Evolutionary conservation across 257 asterid genomes (phyloP), one percentile per base, ranked within the genome.

Genomic region (Gentiana macrophylla): DNA sequence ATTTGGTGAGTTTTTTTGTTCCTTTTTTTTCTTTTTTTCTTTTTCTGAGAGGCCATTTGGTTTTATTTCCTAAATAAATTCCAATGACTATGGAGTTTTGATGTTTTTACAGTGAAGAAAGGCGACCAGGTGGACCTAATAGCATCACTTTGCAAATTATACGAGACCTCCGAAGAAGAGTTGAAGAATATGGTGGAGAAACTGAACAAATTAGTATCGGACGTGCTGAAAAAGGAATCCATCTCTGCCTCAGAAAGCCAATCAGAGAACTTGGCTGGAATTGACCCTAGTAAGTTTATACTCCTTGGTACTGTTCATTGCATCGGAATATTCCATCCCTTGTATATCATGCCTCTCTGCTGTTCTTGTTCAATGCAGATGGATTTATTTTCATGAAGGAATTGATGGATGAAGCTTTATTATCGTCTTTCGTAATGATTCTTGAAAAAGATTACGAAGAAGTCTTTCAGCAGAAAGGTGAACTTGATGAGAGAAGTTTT

Each of bases 401-500:
- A 70, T 78, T 91, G 68, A 71, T 83, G 85, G 94, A 76, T 35
- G 94, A 74, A 63, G 70, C 94, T 61, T 80, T 79, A 55, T 49
- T 87, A 53, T 54, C 84, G 37, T 71, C 90, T 9, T 68, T 81
- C 67, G 66, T 83, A 63, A 54, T 47, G 49, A 70, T 78, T 59
- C 74, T 91, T 34, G 96, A 91, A 72, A 83, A 76, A 63, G 82
- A 87, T 69, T 85, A 87, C 57, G 81, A 77, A 55, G 79, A 71
- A 46, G 82, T 79, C 15, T 70, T 77, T 63, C 77, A 48, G 35
- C 71, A 78, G 50, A 79, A 73, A 64, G 89, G 84, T 56, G 98
- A 83, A 49, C 56, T 92, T 65, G 98, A 92, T 56, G 97, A 92
- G 79, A 85, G 94, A 66, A 85, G 88, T 47, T 85, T 88, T 70